Base-by-base conservation (phyloP, 106 monocot species). In the Dendrobium catenatum region DNA sequence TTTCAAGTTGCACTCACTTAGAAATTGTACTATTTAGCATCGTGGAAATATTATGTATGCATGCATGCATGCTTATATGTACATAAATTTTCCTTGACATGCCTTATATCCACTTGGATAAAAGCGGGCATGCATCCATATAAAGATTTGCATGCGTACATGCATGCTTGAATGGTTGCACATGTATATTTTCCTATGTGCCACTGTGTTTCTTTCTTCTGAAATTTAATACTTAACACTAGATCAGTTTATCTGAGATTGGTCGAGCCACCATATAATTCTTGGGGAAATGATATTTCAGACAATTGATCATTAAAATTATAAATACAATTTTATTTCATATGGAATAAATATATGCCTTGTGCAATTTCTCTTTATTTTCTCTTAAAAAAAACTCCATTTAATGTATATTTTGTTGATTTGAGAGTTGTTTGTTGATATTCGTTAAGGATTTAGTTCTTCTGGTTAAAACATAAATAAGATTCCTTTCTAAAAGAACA, bases 401-500 rank as follows among this genome's bases (percentile, higher is more conserved):
- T 22, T 4, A 61, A 7, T 20, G n/a, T 70, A 37, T 37, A 70
- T 37, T 33, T 70, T 33, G n/a, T 33, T 70, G 33, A 6, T n/a
- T 74, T 74, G 6, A 74, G 18, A 37, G 42, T 43, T 74, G 43
- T 7, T 44, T 4, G 13, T 20, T 43, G 4, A 73, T 42, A 42
- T 19, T 42, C 43, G 20, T 19, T 44, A 74, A 44, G 70, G 70
- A 70, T 70, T 70, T 33, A 70, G 70, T 70, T 70, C 70, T 68
- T 68, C 67, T 4, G 22, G 27, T 68, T 68, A 68, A 68, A 68
- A 27, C 67, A 68, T 56, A 56, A 56, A 68, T 26, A 19, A 27
- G 26, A 68, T 68, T 11, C 22, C 22, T 68, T 68, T 68, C 5
- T 13, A 70, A 26, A 24, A 66, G 6, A 66, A 66, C 10, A 26